These are phyloP conservation scores for Oryza brachyantha DNA, from an alignment of 176 grass and related monocot genomes.

Conservation along the genomic window DNA sequence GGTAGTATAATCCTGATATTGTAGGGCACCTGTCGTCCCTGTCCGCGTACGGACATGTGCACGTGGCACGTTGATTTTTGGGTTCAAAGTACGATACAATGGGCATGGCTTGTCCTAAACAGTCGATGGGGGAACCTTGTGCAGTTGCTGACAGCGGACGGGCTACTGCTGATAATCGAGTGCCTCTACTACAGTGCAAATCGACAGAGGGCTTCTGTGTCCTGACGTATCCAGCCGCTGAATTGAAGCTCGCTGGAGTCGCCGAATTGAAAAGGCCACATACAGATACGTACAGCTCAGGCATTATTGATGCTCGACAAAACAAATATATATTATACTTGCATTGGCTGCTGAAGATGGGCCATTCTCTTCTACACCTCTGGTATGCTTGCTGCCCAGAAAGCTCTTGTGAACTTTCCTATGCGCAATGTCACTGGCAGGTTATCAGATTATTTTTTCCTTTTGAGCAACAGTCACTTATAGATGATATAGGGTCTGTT, in stretches of 20 bases:
- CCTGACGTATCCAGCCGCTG: not conserved
- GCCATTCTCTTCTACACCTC: not conserved
- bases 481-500: no score
- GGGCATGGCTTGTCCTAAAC: not conserved
- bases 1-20: not conserved
- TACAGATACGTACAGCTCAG: conserved; percentile 3
- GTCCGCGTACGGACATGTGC: not conserved
- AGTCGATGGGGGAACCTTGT: not conserved
- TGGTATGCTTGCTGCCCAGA: not conserved
- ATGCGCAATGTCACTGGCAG: not conserved
- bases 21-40: not conserved
- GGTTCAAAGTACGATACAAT: conserved; percentile 11
- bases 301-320: not conserved
- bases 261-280: not conserved
- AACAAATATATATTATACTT: conserved; percentile 3
- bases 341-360: not conserved
- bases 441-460: not conserved
- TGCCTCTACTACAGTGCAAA: not conserved
- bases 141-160: conserved; percentile 1
- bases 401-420: not conserved
- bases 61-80: not conserved
- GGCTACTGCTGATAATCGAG: not conserved
- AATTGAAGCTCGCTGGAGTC: not conserved
- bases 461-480: not conserved
- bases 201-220: not conserved